A percentile compares a stretch with the other conserved stretches of the same genome.
Conservation (phyloP, 2,329 filamentous ascomycete genomes). For the Daldinia sp. region DNA sequence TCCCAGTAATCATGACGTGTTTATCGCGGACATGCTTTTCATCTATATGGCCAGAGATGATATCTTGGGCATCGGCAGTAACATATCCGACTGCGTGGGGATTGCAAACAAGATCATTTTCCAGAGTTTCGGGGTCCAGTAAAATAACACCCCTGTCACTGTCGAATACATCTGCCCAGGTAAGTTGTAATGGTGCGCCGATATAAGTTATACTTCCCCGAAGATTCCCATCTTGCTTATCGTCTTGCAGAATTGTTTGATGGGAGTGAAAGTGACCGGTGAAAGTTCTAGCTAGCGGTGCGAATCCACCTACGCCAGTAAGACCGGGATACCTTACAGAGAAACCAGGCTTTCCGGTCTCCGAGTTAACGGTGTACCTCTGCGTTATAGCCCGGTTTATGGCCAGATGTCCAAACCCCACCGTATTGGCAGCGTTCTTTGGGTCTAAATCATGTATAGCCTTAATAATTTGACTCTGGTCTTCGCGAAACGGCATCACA, state of each 20-base stretch:
- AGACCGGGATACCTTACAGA: conserved; percentile 47
- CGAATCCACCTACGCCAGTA: conserved; percentile 47
- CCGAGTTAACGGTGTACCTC: conserved; percentile 43
- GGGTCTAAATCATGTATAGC: conserved; percentile 44
- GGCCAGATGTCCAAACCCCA: conserved; percentile 52
- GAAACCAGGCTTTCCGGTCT: conserved; percentile 19
- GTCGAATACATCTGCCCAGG: conserved; percentile 52
- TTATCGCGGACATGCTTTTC: conserved; percentile 42
- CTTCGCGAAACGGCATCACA: conserved; percentile 52
- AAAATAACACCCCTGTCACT: conserved; percentile 49
- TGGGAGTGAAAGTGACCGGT: conserved; percentile 53
- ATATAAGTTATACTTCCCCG: conserved; percentile 51
- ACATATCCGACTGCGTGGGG: conserved; percentile 49
- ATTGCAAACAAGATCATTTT: conserved; percentile 48
- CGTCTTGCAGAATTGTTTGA: conserved; percentile 49
- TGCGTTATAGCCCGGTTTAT: conserved; percentile 52
- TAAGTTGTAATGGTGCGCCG: conserved; percentile 51
- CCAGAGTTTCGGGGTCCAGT: conserved; percentile 49
- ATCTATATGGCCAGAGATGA: conserved; percentile 42
- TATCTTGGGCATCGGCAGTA: conserved; percentile 41
- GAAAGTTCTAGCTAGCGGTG: conserved; percentile 50
- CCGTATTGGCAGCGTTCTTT: conserved; percentile 43
- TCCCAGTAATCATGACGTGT: conserved; percentile 51
- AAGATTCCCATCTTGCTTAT: conserved; percentile 18
- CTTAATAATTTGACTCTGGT: conserved; percentile 48